Percentiles rank a stretch among this genome's conserved stretches.
phyloP scores from a whole-genome alignment of 768 basidiomycete genomes.

The Suillus hirtellus region DNA sequence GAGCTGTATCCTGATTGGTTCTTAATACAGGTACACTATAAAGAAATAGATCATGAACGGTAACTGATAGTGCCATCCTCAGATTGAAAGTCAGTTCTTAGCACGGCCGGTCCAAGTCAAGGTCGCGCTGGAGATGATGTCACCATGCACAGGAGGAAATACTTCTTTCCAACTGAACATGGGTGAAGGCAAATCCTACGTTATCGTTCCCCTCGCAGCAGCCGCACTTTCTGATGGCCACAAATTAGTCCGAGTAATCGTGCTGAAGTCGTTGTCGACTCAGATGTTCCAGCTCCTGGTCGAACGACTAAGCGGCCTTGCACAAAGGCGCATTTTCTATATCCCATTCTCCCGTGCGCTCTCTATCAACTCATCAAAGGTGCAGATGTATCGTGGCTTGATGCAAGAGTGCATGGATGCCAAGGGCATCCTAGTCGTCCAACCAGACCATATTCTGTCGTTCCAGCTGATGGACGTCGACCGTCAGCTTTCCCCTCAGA shows the following conservation, averaged over 20 bases:
- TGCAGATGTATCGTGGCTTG: slow-evolving; percentile 23
- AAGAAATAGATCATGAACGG: not conserved
- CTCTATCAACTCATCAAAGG: slow-evolving; percentile 18
- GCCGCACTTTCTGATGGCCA: slow-evolving; percentile 25
- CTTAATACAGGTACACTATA: slow-evolving; percentile 16
- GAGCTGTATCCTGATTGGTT: slow-evolving; percentile 11
- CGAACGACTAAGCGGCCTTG: slow-evolving; percentile 23
- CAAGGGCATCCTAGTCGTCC: slow-evolving; percentile 28
- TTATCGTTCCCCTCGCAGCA: slow-evolving; percentile 27
- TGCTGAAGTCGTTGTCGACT: slow-evolving; percentile 27
- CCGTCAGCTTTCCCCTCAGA: slow-evolving; percentile 32
- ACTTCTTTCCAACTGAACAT: slow-evolving; percentile 32
- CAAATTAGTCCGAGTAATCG: slow-evolving; percentile 28
- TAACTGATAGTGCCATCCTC: not conserved
- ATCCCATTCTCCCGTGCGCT: slow-evolving; percentile 27
- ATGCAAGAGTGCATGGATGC: slow-evolving; percentile 19
- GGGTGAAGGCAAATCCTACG: slow-evolving; percentile 37
- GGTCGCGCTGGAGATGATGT: slow-evolving; percentile 31
- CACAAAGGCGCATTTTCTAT: slow-evolving; percentile 29
- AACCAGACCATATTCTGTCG: slow-evolving; percentile 35
- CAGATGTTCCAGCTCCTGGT: slow-evolving; percentile 32
- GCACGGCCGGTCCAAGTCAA: slow-evolving; percentile 24
- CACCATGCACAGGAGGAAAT: slow-evolving; percentile 19
- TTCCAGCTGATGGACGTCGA: slow-evolving; percentile 27
- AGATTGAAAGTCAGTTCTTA: slow-evolving; percentile 29